phyloP scores from a whole-genome alignment of 495 filamentous ascomycete genomes.

The Chaetomium cochliodes region DNA sequence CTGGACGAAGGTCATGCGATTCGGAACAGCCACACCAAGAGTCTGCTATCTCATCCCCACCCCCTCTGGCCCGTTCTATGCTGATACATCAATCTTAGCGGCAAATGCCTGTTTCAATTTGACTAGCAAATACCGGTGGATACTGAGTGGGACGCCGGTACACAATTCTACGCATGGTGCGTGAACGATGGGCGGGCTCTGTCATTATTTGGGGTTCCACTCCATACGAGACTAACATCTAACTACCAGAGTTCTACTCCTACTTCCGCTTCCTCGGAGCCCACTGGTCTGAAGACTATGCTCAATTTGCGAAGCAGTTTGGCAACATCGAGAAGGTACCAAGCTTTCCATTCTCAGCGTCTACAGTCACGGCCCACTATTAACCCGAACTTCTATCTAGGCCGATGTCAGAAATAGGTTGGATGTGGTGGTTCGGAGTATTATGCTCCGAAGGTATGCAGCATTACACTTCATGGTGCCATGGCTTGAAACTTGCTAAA shows the following conservation, averaged over 20 bases:
- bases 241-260: not conserved
- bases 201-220: no score
- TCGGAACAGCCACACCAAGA: not conserved
- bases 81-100: not conserved
- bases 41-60: not conserved
- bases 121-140: conserved; percentile 18
- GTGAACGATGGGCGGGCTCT: not conserved
- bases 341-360: no score
- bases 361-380: not conserved
- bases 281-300: not conserved
- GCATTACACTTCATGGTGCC: not conserved
- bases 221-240: not conserved
- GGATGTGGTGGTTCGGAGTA: not conserved
- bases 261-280: conserved; percentile 15
- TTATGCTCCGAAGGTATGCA: conserved; percentile 10
- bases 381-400: not conserved
- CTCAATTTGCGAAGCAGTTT: conserved; percentile 5
- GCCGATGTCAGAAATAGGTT: not conserved
- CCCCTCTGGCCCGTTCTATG: not conserved
- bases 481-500: not conserved
- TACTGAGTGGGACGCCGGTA: not conserved
- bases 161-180: not conserved
- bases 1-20: conserved; percentile 16
- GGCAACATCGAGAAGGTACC: conserved; percentile 2
- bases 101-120: not conserved